Conservation (phyloP, 768 basidiomycete species). For the Xerocomus brunneocitrinus region DNA sequence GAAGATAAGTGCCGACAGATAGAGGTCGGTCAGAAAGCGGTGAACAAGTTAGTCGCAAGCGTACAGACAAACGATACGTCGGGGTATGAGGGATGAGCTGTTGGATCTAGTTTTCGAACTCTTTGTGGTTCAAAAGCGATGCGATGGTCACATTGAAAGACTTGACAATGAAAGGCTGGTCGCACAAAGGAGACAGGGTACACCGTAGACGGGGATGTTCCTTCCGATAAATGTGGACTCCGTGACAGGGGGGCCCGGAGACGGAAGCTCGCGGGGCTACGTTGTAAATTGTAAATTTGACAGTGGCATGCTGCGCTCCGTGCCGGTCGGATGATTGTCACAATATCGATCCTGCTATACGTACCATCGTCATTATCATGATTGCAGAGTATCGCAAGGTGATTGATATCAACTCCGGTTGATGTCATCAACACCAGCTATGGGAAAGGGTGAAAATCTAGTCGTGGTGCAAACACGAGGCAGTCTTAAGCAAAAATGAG, state of each 20-base stretch:
- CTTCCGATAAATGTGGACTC: slow-evolving; percentile 4
- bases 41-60: slow-evolving; percentile 5
- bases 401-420: too few relatives aligned
- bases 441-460: neutral
- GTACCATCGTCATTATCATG: neutral
- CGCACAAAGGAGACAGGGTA: slow-evolving; percentile 18
- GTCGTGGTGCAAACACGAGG: slow-evolving; percentile 13
- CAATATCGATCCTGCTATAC: neutral
- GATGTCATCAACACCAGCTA: neutral
- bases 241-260: slow-evolving; percentile 25
- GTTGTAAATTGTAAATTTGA: slow-evolving; percentile 12
- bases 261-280: slow-evolving; percentile 17
- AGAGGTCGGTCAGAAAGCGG: slow-evolving; percentile 2
- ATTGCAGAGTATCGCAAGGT: neutral
- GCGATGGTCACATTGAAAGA: slow-evolving; percentile 13
- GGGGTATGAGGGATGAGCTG: neutral
- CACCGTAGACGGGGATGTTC: neutral
- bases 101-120: neutral
- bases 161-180: slow-evolving; percentile 15
- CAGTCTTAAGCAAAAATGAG: slow-evolving; percentile 3
- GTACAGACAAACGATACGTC: slow-evolving; percentile 11
- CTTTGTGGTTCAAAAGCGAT: too few relatives aligned
- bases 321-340: neutral
- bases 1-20: slow-evolving; percentile 5
- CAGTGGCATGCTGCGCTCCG: slow-evolving; percentile 1